Conservation (phyloP, 164 flowering plant species). For the Amborella trichopoda region DNA sequence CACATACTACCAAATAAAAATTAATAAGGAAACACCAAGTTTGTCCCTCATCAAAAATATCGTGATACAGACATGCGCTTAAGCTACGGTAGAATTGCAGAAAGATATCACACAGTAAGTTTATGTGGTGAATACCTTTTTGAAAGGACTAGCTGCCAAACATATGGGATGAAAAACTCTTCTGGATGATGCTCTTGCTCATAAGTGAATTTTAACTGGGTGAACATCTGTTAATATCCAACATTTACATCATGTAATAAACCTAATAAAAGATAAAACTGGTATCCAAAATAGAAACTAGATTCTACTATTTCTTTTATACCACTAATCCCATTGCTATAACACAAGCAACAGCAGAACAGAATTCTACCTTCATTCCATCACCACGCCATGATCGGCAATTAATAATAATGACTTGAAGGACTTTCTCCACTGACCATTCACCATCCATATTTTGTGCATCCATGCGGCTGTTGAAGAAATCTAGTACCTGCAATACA, state of each 20-base stretch:
- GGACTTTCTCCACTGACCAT: constrained; percentile 94
- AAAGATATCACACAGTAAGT: too few relatives aligned
- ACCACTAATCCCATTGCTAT: background rate
- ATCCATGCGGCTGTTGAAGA: constrained; percentile 91
- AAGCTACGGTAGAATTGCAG: too few relatives aligned
- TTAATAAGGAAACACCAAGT: too few relatives aligned
- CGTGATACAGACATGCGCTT: too few relatives aligned
- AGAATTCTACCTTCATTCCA: constrained; percentile 82
- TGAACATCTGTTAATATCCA: constrained; percentile 55
- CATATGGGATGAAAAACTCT: constrained; percentile 95
- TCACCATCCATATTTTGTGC: constrained; percentile 45
- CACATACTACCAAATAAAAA: too few relatives aligned
- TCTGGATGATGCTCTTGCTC: constrained; percentile 99
- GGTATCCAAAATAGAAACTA: background rate
- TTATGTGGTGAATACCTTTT: too few relatives aligned
- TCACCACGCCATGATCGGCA: constrained; percentile 98
- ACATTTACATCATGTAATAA: too few relatives aligned
- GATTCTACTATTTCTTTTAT: background rate
- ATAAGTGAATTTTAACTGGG: constrained; percentile 78
- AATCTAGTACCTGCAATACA: constrained; percentile 83
- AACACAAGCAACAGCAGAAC: background rate
- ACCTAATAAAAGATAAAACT: too few relatives aligned
- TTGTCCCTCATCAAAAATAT: too few relatives aligned
- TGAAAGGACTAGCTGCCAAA: constrained; percentile 76
- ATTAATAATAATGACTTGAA: constrained; percentile 64